A percentile compares a stretch with the other conserved stretches of the same genome.
Conservation (phyloP, 345 rosid species). For the Gossypioides kirkii region DNA sequence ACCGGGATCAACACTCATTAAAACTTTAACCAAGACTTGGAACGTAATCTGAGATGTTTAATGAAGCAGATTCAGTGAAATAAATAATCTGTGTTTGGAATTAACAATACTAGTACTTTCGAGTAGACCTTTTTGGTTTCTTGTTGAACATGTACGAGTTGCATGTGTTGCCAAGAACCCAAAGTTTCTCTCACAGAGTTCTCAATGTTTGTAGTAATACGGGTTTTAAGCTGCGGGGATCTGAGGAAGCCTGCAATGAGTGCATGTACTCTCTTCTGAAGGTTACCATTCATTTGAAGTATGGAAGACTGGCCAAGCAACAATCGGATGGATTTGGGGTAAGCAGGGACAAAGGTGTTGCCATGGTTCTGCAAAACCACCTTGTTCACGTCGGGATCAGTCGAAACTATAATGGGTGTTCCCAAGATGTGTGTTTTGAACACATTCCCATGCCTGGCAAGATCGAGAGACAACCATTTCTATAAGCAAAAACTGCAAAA, state of each 20-base stretch:
- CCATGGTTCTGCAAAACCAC: constrained; percentile 83
- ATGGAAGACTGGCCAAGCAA: constrained; percentile 74
- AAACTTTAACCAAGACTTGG: constrained; percentile 57
- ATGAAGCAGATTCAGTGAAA: neutral
- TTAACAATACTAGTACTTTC: no score
- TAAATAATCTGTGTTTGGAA: neutral
- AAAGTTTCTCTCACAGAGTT: constrained; percentile 42
- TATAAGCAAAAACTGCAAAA: neutral
- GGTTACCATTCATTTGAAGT: constrained; percentile 67
- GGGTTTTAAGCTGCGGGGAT: constrained; percentile 70
- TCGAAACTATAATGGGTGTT: constrained; percentile 84
- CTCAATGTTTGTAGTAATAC: constrained; percentile 56
- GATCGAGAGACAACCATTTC: no score
- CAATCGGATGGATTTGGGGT: constrained; percentile 73
- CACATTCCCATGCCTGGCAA: constrained; percentile 67
- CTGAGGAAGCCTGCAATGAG: constrained; percentile 71
- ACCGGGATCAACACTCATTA: constrained; percentile 66
- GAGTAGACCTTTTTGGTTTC: constrained; percentile 59
- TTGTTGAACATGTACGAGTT: constrained; percentile 51
- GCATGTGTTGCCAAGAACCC: constrained; percentile 56
- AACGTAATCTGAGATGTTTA: constrained; percentile 59
- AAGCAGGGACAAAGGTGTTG: constrained; percentile 70
- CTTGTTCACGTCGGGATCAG: constrained; percentile 90
- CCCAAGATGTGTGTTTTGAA: constrained; percentile 88
- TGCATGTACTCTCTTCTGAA: constrained; percentile 70